Percentiles rank a stretch among this genome's conserved stretches.
phyloP scores from a whole-genome alignment of 768 basidiomycete genomes.

The Boletus edulis region DNA sequence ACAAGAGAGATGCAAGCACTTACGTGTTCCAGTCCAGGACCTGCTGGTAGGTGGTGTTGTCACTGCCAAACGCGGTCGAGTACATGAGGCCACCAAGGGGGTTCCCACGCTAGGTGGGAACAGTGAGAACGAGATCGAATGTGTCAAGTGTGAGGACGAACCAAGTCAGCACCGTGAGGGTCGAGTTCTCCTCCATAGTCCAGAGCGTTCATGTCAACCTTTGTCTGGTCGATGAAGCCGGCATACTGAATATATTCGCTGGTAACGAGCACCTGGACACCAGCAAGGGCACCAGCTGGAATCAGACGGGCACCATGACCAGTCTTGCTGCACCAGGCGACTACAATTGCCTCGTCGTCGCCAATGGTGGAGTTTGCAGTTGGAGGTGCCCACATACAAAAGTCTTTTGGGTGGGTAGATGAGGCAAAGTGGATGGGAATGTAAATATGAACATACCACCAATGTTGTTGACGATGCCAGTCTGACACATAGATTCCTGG shows the following conservation, averaged over 20 bases:
- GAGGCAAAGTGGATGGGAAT: conserved; percentile 4
- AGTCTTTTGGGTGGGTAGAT: conserved; percentile 48
- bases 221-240: conserved; percentile 64
- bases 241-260: conserved; percentile 55
- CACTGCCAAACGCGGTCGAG: conserved; percentile 48
- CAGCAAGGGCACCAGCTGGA: conserved; percentile 57
- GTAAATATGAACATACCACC: conserved; percentile 25
- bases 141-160: conserved; percentile 23
- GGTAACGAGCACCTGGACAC: conserved; percentile 62
- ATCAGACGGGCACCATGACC: conserved; percentile 71
- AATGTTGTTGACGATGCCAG: conserved; percentile 57
- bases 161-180: conserved; percentile 68
- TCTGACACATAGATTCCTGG: conserved; percentile 67
- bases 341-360: conserved; percentile 63
- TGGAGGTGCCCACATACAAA: conserved; percentile 65
- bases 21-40: conserved; percentile 66
- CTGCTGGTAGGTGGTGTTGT: conserved; percentile 48
- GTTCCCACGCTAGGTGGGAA: conserved; percentile 61
- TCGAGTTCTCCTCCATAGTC: conserved; percentile 81
- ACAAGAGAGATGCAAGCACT: conserved; percentile 15
- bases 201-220: conserved; percentile 45
- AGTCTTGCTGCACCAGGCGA: conserved; percentile 71
- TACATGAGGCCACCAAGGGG: conserved; percentile 71
- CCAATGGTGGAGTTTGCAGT: conserved; percentile 52
- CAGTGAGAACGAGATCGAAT: conserved; percentile 13